These are phyloP conservation scores for Boletus fagicola DNA, from an alignment of 768 basidiomycete genomes.

Conservation along the genomic window DNA sequence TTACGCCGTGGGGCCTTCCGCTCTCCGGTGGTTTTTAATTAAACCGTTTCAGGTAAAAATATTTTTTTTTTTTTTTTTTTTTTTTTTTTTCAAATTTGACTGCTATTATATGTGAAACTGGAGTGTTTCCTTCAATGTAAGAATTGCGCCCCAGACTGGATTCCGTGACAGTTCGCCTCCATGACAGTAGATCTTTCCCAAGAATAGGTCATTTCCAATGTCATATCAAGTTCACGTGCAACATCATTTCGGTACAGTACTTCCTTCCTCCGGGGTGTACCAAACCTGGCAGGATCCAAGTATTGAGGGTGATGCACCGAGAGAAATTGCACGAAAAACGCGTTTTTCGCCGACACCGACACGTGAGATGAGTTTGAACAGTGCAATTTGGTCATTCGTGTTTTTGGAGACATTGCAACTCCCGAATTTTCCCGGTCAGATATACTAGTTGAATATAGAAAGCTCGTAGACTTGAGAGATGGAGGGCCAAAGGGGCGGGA, in stretches of 20 bases:
- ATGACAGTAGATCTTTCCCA: slow-evolving; percentile 19
- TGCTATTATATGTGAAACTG: background rate
- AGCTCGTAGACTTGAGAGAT: background rate
- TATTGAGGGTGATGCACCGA: background rate
- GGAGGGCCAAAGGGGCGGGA: background rate
- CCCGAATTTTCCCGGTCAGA: background rate
- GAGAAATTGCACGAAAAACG: background rate
- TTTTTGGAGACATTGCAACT: background rate
- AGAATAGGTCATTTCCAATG: slow-evolving; percentile 22
- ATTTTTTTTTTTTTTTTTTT: background rate
- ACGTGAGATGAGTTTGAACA: background rate
- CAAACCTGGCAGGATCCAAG: background rate
- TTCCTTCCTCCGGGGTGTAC: slow-evolving; percentile 2
- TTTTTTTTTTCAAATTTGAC: slow-evolving; percentile 3
- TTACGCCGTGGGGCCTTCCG: no score
- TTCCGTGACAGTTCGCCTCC: slow-evolving; percentile 9
- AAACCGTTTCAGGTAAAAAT: no score
- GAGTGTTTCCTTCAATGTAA: background rate
- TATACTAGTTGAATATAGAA: background rate
- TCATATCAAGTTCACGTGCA: slow-evolving; percentile 14
- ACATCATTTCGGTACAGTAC: slow-evolving; percentile 4
- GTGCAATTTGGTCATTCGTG: background rate
- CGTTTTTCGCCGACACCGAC: background rate
- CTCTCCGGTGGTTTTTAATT: no score
- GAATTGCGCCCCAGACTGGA: background rate